A percentile compares a stretch with the other conserved stretches of the same genome.
These are phyloP conservation scores for Terana coerulea DNA, from an alignment of 768 basidiomycete genomes.

Conservation along the genomic window DNA sequence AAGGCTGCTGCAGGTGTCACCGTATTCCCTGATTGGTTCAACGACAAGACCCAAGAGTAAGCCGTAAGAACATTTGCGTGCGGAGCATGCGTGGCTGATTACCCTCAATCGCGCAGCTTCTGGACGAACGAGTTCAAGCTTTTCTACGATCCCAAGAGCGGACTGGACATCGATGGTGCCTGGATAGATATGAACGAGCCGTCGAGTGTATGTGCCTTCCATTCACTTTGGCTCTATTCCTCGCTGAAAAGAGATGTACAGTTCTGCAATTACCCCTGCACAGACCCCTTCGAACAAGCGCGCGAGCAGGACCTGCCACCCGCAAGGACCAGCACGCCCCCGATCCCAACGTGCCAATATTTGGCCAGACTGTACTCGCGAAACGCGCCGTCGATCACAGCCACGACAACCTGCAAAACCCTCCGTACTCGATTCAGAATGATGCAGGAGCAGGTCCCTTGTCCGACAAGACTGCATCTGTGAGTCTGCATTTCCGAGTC, in stretches of 20 bases:
- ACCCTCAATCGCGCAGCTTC: conserved; percentile 33
- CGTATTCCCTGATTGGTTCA: conserved; percentile 54
- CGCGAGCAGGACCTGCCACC: conserved; percentile 51
- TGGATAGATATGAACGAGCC: conserved; percentile 84
- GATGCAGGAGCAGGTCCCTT: conserved; percentile 42
- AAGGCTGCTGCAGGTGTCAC: neutral
- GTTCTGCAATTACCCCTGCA: conserved; percentile 64
- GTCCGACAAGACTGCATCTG: conserved; percentile 52
- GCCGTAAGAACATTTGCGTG: conserved; percentile 20
- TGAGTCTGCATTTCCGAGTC: conserved; percentile 25
- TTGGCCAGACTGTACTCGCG: conserved; percentile 26
- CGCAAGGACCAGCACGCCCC: conserved; percentile 42
- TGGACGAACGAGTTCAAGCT: conserved; percentile 59
- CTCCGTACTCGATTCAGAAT: conserved; percentile 60
- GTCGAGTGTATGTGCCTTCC: conserved; percentile 42
- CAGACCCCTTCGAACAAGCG: conserved; percentile 57
- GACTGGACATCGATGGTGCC: conserved; percentile 64
- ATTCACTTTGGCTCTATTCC: neutral
- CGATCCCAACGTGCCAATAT: conserved; percentile 52
- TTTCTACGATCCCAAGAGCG: conserved; percentile 51
- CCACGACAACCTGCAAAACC: conserved; percentile 39
- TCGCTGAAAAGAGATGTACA: conserved; percentile 20
- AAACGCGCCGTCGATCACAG: conserved; percentile 26
- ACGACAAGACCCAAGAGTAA: conserved; percentile 46
- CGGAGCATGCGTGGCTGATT: neutral